Conservation (phyloP, 1,284 basidiomycete species). For the Ganoderma boninense region DNA sequence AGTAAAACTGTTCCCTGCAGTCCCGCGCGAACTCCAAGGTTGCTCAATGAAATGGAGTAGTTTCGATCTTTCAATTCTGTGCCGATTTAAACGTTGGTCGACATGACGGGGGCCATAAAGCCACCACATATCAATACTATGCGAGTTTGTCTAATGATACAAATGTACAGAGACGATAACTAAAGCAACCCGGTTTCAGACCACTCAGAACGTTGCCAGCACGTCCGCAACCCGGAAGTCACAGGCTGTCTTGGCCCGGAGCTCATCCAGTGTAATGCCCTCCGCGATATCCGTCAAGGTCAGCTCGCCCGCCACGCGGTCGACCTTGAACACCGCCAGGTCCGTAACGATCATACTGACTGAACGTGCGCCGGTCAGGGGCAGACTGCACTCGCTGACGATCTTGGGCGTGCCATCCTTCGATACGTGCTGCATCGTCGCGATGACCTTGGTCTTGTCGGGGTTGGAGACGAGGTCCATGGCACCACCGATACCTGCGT, state of each 20-base stretch:
- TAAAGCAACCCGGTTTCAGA: no score
- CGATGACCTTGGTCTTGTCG: conserved; percentile 89
- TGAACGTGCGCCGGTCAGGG: conserved; percentile 86
- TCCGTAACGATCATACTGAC: conserved; percentile 95
- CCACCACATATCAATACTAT: neutral
- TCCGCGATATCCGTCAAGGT: conserved; percentile 85
- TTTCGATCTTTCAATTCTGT: neutral
- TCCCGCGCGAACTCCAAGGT: neutral
- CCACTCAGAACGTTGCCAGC: conserved; percentile 36
- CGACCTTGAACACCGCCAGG: conserved; percentile 90
- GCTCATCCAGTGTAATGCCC: conserved; percentile 85
- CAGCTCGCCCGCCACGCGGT: conserved; percentile 77
- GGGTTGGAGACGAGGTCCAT: conserved; percentile 97
- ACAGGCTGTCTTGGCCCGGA: conserved; percentile 86
- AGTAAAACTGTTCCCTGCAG: neutral
- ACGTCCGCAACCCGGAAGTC: conserved; percentile 68
- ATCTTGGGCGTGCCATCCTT: conserved; percentile 93
- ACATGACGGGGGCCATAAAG: neutral
- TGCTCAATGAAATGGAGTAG: neutral
- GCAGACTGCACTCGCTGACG: conserved; percentile 82
- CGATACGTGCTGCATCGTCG: conserved; percentile 88
- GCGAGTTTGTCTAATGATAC: neutral
- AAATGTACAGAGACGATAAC: conserved; percentile 1
- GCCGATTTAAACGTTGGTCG: neutral
- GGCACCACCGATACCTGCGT: conserved; percentile 88